A percentile compares a stretch with the other conserved stretches of the same genome.
phyloP scores from a whole-genome alignment of 345 rosid genomes.

The Nephelium lappaceum region DNA sequence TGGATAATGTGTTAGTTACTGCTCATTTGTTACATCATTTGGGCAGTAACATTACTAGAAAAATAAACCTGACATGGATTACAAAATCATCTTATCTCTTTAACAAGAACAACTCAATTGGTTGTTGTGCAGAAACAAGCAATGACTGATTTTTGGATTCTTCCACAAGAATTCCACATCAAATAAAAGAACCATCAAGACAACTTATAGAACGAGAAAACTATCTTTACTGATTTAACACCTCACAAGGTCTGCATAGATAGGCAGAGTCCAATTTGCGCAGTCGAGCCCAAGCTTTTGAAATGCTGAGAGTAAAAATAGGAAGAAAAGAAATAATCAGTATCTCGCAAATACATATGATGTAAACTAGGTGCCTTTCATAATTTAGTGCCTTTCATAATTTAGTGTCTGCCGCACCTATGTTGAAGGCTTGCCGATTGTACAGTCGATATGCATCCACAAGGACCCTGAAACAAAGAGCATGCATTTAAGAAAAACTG shows the following conservation, averaged over 20 bases:
- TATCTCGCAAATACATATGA: conserved; percentile 14
- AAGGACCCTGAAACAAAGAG: conserved; percentile 55
- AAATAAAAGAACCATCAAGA: not conserved
- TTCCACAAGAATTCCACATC: not conserved
- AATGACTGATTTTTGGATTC: not conserved
- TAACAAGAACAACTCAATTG: not conserved
- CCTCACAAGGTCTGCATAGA: conserved; percentile 80
- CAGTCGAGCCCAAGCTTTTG: conserved; percentile 95
- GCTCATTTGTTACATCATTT: no score
- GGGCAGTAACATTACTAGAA: no score
- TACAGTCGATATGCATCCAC: conserved; percentile 81
- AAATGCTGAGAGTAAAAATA: conserved; percentile 56
- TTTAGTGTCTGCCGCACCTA: conserved; percentile 48
- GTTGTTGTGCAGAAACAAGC: not conserved
- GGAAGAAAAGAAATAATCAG: conserved; percentile 8
- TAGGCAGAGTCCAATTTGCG: conserved; percentile 90
- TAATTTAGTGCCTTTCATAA: conserved; percentile 17
- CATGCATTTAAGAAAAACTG: conserved; percentile 6
- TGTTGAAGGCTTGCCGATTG: conserved; percentile 84
- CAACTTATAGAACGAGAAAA: not conserved
- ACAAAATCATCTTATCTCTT: not conserved
- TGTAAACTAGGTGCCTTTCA: conserved; percentile 13
- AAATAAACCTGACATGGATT: not conserved
- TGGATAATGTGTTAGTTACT: no score
- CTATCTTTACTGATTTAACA: conserved; percentile 23